Conservation (phyloP, 805 yeast species). For the Starmerella bombi region DNA sequence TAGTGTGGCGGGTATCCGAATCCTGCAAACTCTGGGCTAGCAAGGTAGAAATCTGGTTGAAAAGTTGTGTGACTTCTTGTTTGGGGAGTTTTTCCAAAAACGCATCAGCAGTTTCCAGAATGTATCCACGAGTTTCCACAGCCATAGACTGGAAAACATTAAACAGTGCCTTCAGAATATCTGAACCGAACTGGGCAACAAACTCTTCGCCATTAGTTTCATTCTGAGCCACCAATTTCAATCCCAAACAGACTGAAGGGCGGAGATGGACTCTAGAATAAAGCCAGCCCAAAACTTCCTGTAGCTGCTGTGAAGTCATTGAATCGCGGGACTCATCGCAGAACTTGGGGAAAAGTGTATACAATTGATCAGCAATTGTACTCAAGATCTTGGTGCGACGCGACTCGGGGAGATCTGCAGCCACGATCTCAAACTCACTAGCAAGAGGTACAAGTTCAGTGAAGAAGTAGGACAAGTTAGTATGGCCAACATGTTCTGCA, state of each 20-base stretch:
- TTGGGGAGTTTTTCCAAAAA: constrained; percentile 57
- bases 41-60: constrained; percentile 72
- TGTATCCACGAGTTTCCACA: constrained; percentile 69
- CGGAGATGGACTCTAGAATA: constrained; percentile 67
- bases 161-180: constrained; percentile 73
- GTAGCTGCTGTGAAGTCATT: constrained; percentile 51
- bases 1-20: constrained; percentile 47
- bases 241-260: constrained; percentile 68
- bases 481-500: constrained; percentile 69
- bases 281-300: constrained; percentile 54
- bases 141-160: constrained; percentile 81
- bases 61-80: constrained; percentile 58
- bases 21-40: constrained; percentile 36
- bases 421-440: constrained; percentile 24
- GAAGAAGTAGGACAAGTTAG: constrained; percentile 53
- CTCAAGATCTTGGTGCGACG: constrained; percentile 64
- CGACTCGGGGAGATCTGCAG: constrained; percentile 28
- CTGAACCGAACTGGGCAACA: constrained; percentile 42
- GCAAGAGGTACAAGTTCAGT: constrained; percentile 51
- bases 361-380: constrained; percentile 79
- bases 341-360: constrained; percentile 83
- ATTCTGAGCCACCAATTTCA: constrained; percentile 59
- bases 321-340: constrained; percentile 78
- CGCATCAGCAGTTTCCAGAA: constrained; percentile 74
- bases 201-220: constrained; percentile 47